Conservation (phyloP, 257 asterid species). For the Petunia secreta region DNA sequence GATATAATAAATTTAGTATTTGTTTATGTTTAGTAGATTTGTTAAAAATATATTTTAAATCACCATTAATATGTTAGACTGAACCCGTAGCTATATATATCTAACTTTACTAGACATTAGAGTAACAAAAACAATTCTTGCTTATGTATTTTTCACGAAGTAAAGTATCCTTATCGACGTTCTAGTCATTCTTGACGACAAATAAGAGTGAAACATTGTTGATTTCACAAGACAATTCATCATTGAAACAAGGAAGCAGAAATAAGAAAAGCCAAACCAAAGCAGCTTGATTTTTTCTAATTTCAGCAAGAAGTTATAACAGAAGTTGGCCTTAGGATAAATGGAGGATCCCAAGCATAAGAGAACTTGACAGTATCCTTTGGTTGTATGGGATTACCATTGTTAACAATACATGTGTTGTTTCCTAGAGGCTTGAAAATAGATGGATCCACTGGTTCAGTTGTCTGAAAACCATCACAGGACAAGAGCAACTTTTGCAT, state of each 20-base stretch:
- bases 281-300: neutral
- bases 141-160: no score
- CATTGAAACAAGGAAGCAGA: neutral
- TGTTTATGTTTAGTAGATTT: no score
- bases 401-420: constrained; percentile 10
- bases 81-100: no score
- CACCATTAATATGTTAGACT: no score
- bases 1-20: no score
- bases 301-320: constrained; percentile 1
- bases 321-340: constrained; percentile 26
- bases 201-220: no score
- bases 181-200: no score
- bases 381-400: neutral
- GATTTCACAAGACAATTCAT: neutral
- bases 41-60: no score
- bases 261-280: neutral
- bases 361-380: constrained; percentile 21
- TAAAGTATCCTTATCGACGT: no score
- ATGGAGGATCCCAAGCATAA: constrained; percentile 32
- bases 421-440: constrained; percentile 1
- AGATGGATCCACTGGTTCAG: constrained; percentile 23
- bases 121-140: no score
- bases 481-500: constrained; percentile 23
- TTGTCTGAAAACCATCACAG: constrained; percentile 22
- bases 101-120: no score